Evolutionary conservation across 148 eudicot species (phyloP).

Genomic region (Chenopodium quinoa): DNA sequence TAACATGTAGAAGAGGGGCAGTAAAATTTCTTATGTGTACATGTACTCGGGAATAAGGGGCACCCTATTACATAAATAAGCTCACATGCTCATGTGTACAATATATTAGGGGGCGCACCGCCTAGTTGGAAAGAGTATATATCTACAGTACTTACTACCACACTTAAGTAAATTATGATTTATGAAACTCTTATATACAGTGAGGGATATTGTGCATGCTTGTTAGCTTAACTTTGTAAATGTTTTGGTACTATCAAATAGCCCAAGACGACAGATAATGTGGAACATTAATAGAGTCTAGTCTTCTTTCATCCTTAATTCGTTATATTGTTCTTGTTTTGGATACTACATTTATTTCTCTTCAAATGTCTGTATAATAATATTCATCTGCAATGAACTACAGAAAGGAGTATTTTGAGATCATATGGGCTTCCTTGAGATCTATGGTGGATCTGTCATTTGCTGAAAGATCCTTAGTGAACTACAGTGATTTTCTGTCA

Average conservation of each 20-base stretch:
- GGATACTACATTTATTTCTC: not conserved
- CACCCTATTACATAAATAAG: too few relatives aligned
- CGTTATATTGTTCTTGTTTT: not conserved
- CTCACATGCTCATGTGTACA: too few relatives aligned
- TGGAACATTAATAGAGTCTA: not conserved
- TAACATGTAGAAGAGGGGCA: too few relatives aligned
- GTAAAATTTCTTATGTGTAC: too few relatives aligned
- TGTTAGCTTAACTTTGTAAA: not conserved
- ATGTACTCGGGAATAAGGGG: too few relatives aligned
- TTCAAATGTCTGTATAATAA: conserved; percentile 2
- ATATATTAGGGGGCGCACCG: too few relatives aligned
- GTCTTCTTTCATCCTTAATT: not conserved
- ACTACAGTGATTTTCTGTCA: conserved; percentile 45
- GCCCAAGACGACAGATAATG: not conserved
- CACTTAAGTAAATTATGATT: not conserved
- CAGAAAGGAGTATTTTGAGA: conserved; percentile 48
- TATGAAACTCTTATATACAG: not conserved
- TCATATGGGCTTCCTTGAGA: conserved; percentile 44
- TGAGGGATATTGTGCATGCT: not conserved
- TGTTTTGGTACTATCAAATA: not conserved
- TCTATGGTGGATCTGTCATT: conserved; percentile 42
- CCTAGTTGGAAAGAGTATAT: not conserved
- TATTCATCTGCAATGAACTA: not conserved
- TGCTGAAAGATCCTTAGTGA: conserved; percentile 40
- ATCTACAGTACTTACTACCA: not conserved